phyloP scores from a whole-genome alignment of 75 land plant species.

The Isoetes taiwanensis region DNA sequence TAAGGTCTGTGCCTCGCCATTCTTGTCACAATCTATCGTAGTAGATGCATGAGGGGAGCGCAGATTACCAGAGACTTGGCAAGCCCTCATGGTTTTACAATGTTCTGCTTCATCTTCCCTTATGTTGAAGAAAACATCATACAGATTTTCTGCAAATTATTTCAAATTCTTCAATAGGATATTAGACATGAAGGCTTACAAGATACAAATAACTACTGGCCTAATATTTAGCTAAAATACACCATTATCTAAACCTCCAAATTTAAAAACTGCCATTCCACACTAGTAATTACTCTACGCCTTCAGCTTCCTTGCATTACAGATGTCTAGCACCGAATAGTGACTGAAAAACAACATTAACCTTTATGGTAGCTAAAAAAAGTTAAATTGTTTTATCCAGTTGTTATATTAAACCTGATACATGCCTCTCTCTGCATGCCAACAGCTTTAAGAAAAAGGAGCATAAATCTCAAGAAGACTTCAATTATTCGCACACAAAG shows the following conservation, averaged over 20 bases:
- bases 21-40: conserved; percentile 12
- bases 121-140: conserved; percentile 85
- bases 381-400: not conserved
- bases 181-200: no score
- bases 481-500: no score
- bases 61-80: conserved; percentile 71
- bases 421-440: not conserved
- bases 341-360: not conserved
- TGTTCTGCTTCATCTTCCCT: conserved; percentile 97
- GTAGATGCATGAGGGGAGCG: conserved; percentile 60
- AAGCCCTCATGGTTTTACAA: conserved; percentile 94
- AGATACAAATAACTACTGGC: no score
- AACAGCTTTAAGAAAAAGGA: not conserved
- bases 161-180: not conserved
- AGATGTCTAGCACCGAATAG: not conserved
- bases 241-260: no score
- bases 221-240: no score
- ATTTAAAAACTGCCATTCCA: no score
- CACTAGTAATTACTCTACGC: no score
- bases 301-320: no score
- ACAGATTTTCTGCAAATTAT: conserved; percentile 61
- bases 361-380: no score
- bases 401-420: no score
- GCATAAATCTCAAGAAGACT: no score
- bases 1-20: conserved; percentile 16